Conservation (phyloP, 345 rosid species). For the Syzygium jambos region DNA sequence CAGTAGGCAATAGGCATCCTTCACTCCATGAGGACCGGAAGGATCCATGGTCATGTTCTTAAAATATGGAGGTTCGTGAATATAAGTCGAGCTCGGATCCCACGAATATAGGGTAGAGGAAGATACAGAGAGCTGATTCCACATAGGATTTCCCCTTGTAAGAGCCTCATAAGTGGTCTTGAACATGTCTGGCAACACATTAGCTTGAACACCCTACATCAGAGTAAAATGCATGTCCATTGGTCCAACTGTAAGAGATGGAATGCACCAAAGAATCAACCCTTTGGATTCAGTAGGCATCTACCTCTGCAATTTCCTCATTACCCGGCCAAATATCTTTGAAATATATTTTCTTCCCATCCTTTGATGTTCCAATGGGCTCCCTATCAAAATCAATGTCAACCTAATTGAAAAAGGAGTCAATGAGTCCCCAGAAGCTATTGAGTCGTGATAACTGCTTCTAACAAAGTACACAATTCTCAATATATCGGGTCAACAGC, state of each 20-base stretch:
- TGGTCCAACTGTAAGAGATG: neutral
- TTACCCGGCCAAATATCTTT: constrained; percentile 77
- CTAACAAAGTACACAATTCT: neutral
- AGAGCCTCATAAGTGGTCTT: constrained; percentile 60
- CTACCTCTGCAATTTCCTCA: constrained; percentile 67
- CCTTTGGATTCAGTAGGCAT: neutral
- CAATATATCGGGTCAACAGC: neutral
- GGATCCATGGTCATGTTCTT: constrained; percentile 58
- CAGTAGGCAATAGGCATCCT: constrained; percentile 75
- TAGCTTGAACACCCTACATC: constrained; percentile 57
- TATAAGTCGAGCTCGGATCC: constrained; percentile 79
- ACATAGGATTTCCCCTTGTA: constrained; percentile 69
- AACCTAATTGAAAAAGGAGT: constrained; percentile 26
- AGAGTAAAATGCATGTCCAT: neutral
- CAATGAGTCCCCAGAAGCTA: neutral
- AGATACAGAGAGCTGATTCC: constrained; percentile 64
- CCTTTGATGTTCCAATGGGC: constrained; percentile 59
- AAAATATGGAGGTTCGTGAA: constrained; percentile 85
- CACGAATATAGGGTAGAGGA: constrained; percentile 46
- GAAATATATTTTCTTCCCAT: constrained; percentile 54
- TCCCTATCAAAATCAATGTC: constrained; percentile 84
- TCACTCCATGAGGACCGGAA: constrained; percentile 72
- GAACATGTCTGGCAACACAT: constrained; percentile 79
- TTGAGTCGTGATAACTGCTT: neutral
- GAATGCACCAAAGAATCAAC: neutral